These are phyloP conservation scores for Paxillus ammoniavirescens DNA, from an alignment of 768 basidiomycete species.

Conservation along the genomic window DNA sequence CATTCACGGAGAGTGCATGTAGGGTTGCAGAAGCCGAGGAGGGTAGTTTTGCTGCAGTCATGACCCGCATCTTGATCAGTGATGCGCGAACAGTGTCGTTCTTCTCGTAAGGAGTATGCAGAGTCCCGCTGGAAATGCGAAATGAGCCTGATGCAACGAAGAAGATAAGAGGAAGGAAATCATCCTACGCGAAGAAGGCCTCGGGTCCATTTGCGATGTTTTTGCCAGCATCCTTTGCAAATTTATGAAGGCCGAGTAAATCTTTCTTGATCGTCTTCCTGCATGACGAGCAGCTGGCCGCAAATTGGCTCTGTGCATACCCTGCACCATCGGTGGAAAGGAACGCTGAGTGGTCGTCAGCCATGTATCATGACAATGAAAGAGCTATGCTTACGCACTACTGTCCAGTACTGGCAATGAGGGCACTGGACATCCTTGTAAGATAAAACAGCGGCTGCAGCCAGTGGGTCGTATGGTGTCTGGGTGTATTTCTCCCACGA, in stretches of 20 bases:
- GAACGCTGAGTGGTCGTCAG: constrained; percentile 32
- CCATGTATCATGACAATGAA: not conserved
- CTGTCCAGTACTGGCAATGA: constrained; percentile 14
- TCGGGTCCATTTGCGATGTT: too few species aligned
- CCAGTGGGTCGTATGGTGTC: constrained; percentile 18
- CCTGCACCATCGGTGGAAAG: constrained; percentile 39
- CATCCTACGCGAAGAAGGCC: too few species aligned
- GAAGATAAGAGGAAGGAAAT: not conserved
- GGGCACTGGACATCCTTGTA: constrained; percentile 31
- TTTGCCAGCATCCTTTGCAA: constrained; percentile 34
- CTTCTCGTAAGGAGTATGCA: constrained; percentile 23
- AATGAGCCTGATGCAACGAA: not conserved
- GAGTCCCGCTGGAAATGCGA: constrained; percentile 28
- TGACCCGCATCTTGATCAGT: constrained; percentile 17
- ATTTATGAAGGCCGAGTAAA: constrained; percentile 36
- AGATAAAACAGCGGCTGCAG: constrained; percentile 16
- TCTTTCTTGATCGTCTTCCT: constrained; percentile 35
- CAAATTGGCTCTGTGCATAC: constrained; percentile 46
- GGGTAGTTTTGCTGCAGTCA: constrained; percentile 2
- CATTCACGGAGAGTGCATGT: not conserved
- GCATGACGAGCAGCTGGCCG: constrained; percentile 34
- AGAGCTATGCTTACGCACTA: constrained; percentile 21
- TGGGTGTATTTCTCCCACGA: constrained; percentile 1
- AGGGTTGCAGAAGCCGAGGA: not conserved
- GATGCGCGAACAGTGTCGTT: constrained; percentile 20